phyloP scores from a whole-genome alignment of 2,329 filamentous ascomycete genomes.

The Xylaria sp. region DNA sequence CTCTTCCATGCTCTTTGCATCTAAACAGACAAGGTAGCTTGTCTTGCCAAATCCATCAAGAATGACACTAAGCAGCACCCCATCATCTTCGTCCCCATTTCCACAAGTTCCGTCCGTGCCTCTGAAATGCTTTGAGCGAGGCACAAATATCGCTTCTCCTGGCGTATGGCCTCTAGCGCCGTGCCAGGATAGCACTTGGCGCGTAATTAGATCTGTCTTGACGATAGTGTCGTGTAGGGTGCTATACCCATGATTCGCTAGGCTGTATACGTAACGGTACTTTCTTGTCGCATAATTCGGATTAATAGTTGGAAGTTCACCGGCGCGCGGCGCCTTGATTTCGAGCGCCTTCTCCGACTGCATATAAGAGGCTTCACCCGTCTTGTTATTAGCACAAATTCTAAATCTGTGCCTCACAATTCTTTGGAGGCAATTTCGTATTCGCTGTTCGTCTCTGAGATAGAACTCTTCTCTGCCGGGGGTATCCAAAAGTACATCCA shows the following conservation, averaged over 20 bases:
- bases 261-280: conserved; percentile 71
- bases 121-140: conserved; percentile 55
- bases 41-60: conserved; percentile 67
- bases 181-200: conserved; percentile 66
- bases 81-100: conserved; percentile 64
- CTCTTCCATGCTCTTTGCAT: conserved; percentile 72
- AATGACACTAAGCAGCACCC: conserved; percentile 60
- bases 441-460: conserved; percentile 55
- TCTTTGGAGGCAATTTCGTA: conserved; percentile 52
- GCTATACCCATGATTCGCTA: conserved; percentile 66
- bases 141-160: conserved; percentile 75
- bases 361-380: not conserved
- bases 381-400: conserved; percentile 44
- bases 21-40: conserved; percentile 74
- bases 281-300: conserved; percentile 61
- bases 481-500: conserved; percentile 71
- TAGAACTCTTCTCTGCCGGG: conserved; percentile 58
- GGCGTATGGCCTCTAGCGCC: conserved; percentile 70
- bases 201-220: conserved; percentile 71
- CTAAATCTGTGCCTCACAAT: conserved; percentile 59
- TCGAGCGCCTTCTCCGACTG: conserved; percentile 51
- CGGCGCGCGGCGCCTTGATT: conserved; percentile 64
- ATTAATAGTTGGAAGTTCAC: conserved; percentile 76
- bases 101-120: not conserved
- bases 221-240: conserved; percentile 71